A percentile compares a stretch with the other conserved stretches of the same genome.
Conservation (phyloP, 2,329 filamentous ascomycete species). For the Pseudomassariella vexata region DNA sequence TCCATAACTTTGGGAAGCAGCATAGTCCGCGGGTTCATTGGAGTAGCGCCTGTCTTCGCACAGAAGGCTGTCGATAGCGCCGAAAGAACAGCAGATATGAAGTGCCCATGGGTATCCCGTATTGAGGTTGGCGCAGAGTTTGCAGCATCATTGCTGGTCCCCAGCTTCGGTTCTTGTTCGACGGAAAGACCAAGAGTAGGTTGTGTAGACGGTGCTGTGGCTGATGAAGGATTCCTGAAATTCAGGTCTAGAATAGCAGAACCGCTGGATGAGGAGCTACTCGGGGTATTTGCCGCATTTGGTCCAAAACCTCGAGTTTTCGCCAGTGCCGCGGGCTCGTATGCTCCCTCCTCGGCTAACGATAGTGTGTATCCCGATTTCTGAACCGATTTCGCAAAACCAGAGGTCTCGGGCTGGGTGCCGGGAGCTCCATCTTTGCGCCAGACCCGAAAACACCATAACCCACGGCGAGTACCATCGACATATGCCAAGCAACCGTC, state of each 20-base stretch:
- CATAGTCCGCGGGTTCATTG: conserved; percentile 47
- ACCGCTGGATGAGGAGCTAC: conserved; percentile 36
- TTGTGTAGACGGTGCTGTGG: conserved; percentile 20
- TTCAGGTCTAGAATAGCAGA: conserved; percentile 32
- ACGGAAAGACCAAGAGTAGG: conserved; percentile 10
- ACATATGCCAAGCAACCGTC: conserved; percentile 49
- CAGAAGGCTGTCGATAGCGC: conserved; percentile 47
- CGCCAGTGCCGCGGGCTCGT: conserved; percentile 44
- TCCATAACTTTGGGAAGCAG: conserved; percentile 32
- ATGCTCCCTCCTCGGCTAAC: conserved; percentile 41
- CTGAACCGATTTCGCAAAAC: conserved; percentile 35
- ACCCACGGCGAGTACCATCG: conserved; percentile 40
- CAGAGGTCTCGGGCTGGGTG: conserved; percentile 18
- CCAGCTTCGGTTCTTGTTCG: conserved; percentile 26
- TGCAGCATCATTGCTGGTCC: conserved; percentile 25
- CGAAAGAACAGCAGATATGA: conserved; percentile 45
- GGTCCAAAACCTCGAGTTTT: conserved; percentile 34
- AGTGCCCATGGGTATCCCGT: conserved; percentile 46
- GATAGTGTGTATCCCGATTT: conserved; percentile 37
- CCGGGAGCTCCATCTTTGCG: too few relatives aligned
- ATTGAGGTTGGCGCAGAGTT: conserved; percentile 27
- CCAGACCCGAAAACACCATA: conserved; percentile 50
- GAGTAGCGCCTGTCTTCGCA: conserved; percentile 39
- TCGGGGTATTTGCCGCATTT: conserved; percentile 37
- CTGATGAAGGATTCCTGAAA: conserved; percentile 24